These are phyloP conservation scores for Westerdykella ornata DNA, from an alignment of 2,329 filamentous ascomycete species.

Conservation along the genomic window DNA sequence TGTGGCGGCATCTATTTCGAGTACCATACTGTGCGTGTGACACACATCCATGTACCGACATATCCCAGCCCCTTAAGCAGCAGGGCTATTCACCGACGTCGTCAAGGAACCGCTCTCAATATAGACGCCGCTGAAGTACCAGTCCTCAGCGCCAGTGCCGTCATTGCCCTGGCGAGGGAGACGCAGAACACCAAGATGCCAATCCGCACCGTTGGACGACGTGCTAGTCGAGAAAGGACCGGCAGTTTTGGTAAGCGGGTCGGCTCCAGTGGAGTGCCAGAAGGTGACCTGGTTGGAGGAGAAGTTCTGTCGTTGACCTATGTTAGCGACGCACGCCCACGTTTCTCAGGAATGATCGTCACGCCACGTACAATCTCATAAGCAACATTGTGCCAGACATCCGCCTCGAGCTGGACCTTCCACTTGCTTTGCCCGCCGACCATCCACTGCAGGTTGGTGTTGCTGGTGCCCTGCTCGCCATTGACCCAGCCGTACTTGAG, in stretches of 20 bases:
- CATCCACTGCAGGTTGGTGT: constrained; percentile 58
- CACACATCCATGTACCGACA: too few relatives aligned
- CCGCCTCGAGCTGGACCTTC: constrained; percentile 55
- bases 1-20: too few relatives aligned
- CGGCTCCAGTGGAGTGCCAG: constrained; percentile 61
- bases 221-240: constrained; percentile 55
- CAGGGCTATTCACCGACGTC: constrained; percentile 27
- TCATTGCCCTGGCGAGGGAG: constrained; percentile 53
- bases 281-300: constrained; percentile 55
- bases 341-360: neutral
- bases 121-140: constrained; percentile 66
- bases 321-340: constrained; percentile 7
- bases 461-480: constrained; percentile 45
- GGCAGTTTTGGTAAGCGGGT: constrained; percentile 52
- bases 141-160: constrained; percentile 54
- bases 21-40: too few relatives aligned
- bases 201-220: constrained; percentile 62
- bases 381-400: constrained; percentile 68
- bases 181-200: constrained; percentile 65
- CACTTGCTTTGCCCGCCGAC: constrained; percentile 56
- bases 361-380: constrained; percentile 55
- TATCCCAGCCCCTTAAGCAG: neutral
- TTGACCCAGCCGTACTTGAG: constrained; percentile 61
- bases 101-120: constrained; percentile 53
- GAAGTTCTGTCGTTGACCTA: constrained; percentile 50